Conservation (phyloP, 2,329 filamentous ascomycete species). For the Waltergamsia citrina region DNA sequence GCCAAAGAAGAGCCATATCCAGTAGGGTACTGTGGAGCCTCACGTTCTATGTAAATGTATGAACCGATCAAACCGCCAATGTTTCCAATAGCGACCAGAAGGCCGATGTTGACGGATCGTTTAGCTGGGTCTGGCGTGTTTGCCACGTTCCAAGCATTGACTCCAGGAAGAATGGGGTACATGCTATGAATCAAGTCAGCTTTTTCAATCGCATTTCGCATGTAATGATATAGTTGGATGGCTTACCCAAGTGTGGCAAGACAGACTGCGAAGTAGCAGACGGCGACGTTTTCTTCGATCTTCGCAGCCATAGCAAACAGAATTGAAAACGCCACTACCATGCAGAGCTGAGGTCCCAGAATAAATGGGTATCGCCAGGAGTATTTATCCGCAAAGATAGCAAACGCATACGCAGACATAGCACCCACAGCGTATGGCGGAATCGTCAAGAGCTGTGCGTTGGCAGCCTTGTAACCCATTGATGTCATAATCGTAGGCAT, state of each 20-base stretch:
- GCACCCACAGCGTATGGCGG: constrained; percentile 53
- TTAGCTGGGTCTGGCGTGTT: constrained; percentile 67
- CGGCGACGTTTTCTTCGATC: constrained; percentile 57
- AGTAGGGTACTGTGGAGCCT: constrained; percentile 15
- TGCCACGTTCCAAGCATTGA: constrained; percentile 60
- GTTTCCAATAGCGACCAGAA: constrained; percentile 52
- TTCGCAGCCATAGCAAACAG: constrained; percentile 50
- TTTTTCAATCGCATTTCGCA: too few relatives aligned
- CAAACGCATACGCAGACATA: constrained; percentile 41
- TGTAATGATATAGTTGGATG: background rate
- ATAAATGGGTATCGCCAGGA: constrained; percentile 47
- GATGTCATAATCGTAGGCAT: constrained; percentile 55
- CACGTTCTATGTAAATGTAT: constrained; percentile 5
- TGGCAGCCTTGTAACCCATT: constrained; percentile 45
- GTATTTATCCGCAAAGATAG: constrained; percentile 43
- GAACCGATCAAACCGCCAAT: constrained; percentile 30
- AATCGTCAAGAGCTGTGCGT: constrained; percentile 57
- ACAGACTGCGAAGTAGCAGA: constrained; percentile 53
- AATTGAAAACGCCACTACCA: constrained; percentile 49
- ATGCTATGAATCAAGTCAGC: too few relatives aligned
- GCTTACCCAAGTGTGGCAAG: constrained; percentile 50
- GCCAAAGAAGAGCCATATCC: constrained; percentile 18
- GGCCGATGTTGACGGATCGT: constrained; percentile 58
- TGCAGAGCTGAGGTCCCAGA: constrained; percentile 40
- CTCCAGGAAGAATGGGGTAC: constrained; percentile 70